phyloP scores from a whole-genome alignment of 2,329 filamentous ascomycete genomes.

The Alternaria sp. region DNA sequence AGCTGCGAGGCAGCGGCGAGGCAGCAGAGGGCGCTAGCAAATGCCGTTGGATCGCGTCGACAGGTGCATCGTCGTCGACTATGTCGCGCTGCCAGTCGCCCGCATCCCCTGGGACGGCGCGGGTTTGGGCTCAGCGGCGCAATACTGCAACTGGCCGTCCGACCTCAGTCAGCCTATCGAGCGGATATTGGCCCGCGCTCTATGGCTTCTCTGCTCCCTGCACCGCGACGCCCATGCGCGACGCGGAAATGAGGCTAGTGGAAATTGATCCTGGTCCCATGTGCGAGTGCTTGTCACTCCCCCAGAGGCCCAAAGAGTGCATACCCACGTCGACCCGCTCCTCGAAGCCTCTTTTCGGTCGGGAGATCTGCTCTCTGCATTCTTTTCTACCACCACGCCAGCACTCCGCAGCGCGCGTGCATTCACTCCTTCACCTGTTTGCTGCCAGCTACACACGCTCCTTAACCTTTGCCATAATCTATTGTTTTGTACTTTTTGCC shows the following conservation, averaged over 20 bases:
- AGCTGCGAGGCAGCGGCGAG: constrained; percentile 1
- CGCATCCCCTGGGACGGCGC: constrained; percentile 25
- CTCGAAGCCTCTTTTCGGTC: constrained; percentile 22
- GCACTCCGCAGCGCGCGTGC: constrained; percentile 35
- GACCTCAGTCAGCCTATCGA: constrained; percentile 2
- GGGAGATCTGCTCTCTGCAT: constrained; percentile 30
- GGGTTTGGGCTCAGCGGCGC: constrained; percentile 17
- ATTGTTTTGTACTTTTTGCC: constrained; percentile 26
- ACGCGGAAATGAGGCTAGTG: constrained; percentile 35
- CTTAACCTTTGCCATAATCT: constrained; percentile 26
- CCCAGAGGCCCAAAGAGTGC: constrained; percentile 21
- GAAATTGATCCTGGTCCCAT: constrained; percentile 25
- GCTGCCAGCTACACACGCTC: constrained; percentile 29
- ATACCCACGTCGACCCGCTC: constrained; percentile 21
- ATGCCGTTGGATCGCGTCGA: constrained; percentile 11
- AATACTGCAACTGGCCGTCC: background rate
- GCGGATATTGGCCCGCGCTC: constrained; percentile 22
- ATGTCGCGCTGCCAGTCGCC: constrained; percentile 1
- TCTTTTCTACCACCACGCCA: constrained; percentile 24
- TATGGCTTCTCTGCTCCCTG: constrained; percentile 9
- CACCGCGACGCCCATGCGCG: constrained; percentile 23
- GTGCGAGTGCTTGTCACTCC: constrained; percentile 23
- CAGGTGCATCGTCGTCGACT: background rate
- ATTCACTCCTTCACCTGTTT: constrained; percentile 25
- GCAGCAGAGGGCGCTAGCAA: constrained; percentile 1